Evolutionary conservation across 495 filamentous ascomycete genomes (phyloP).

Genomic region (Xylaria telfairii): DNA sequence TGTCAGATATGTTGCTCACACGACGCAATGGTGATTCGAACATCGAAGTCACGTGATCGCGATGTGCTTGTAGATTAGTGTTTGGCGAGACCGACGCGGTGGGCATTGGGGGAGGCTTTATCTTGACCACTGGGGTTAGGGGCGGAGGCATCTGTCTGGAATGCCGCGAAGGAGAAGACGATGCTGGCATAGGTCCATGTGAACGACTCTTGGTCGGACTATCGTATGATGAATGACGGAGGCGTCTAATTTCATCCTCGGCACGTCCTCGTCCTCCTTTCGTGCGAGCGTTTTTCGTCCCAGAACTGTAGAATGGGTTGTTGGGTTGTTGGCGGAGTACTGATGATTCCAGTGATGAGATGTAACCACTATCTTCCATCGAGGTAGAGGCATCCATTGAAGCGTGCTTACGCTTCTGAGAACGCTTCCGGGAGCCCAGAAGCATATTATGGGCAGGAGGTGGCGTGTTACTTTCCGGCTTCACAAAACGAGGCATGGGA

Average conservation of each 20-base stretch:
- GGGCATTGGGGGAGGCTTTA: conserved; percentile 80
- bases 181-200: conserved; percentile 52
- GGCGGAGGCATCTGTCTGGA: conserved; percentile 71
- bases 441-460: conserved; percentile 69
- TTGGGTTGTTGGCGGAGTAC: conserved; percentile 71
- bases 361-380: conserved; percentile 95
- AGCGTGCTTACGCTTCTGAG: conserved; percentile 73
- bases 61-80: conserved; percentile 92
- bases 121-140: conserved; percentile 84
- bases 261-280: conserved; percentile 88
- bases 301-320: conserved; percentile 70
- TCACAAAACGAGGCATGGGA: conserved; percentile 70
- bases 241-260: conserved; percentile 94
- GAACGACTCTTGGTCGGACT: conserved; percentile 74
- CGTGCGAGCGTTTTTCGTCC: conserved; percentile 75
- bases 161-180: conserved; percentile 67
- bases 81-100: conserved; percentile 91
- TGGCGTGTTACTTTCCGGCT: conserved; percentile 73
- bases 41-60: conserved; percentile 83
- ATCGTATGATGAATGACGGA: conserved; percentile 90
- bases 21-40: conserved; percentile 85
- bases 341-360: conserved; percentile 96
- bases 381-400: conserved; percentile 76
- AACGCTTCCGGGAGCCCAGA: conserved; percentile 60
- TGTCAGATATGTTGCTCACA: conserved; percentile 60